phyloP scores from a whole-genome alignment of 192 early-diverging fungal species.

The Helicostylum pulchrum region DNA sequence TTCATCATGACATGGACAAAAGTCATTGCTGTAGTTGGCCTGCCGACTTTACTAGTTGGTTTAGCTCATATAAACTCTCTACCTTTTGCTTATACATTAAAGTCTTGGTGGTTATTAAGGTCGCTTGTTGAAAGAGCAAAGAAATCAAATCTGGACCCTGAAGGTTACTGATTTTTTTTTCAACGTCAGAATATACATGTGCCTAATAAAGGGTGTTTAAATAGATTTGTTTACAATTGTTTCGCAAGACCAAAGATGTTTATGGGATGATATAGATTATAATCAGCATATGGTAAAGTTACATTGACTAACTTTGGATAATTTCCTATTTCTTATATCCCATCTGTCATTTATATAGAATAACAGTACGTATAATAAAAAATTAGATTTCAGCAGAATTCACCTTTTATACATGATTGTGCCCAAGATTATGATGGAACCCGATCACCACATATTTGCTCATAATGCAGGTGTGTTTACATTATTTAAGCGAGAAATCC shows the following conservation, averaged over 20 bases:
- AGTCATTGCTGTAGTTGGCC: too few species aligned
- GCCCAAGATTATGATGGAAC: constrained; percentile 28
- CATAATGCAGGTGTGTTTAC: constrained; percentile 44
- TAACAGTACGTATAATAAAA: constrained; percentile 49
- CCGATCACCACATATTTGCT: constrained; percentile 12
- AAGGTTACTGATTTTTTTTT: constrained; percentile 8
- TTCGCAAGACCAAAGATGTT: constrained; percentile 38
- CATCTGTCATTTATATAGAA: constrained; percentile 6
- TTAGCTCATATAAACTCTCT: constrained; percentile 37
- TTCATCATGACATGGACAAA: too few species aligned
- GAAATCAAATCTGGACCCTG: constrained; percentile 16
- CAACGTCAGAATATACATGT: too few species aligned
- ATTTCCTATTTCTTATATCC: not conserved
- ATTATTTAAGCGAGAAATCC: constrained; percentile 49
- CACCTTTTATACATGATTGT: constrained; percentile 26
- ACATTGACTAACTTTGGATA: not conserved
- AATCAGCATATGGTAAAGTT: constrained; percentile 46
- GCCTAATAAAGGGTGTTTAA: too few species aligned
- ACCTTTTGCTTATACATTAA: constrained; percentile 45
- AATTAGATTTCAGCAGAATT: constrained; percentile 49
- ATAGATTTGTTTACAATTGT: constrained; percentile 36
- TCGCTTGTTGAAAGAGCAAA: constrained; percentile 20
- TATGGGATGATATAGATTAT: constrained; percentile 50
- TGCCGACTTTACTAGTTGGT: too few species aligned
- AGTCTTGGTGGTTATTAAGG: constrained; percentile 35